phyloP scores from a whole-genome alignment of 306 rosid genomes.

The Crataegus laevigata region DNA sequence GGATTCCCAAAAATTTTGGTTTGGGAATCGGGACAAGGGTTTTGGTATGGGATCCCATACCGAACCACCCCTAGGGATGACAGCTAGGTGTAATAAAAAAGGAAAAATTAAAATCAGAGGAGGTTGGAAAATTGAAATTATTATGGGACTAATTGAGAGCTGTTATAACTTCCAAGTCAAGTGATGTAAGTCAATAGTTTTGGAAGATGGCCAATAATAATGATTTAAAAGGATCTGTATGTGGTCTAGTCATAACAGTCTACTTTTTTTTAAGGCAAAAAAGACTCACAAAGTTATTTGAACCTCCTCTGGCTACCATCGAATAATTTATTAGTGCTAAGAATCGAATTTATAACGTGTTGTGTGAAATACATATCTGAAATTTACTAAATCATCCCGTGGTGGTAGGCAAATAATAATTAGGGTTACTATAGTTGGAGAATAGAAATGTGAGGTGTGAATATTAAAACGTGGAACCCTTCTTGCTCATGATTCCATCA shows the following conservation, averaged over 20 bases:
- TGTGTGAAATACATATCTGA: too few species aligned
- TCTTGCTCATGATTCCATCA: background rate
- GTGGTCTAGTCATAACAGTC: too few species aligned
- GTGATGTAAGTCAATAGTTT: background rate
- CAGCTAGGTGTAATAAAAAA: background rate
- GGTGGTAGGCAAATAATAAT: background rate
- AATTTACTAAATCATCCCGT: too few species aligned
- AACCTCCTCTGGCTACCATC: rapidly evolving
- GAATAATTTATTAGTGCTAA: too few species aligned
- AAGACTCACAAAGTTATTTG: too few species aligned
- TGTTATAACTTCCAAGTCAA: background rate
- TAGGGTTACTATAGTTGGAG: background rate
- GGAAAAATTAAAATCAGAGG: background rate
- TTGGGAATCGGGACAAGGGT: too few species aligned
- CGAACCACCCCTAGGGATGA: too few species aligned
- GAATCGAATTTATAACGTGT: too few species aligned
- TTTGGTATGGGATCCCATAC: too few species aligned
- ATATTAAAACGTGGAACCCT: background rate
- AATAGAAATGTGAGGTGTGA: background rate
- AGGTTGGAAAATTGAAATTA: background rate
- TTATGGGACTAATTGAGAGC: background rate
- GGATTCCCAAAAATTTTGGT: too few species aligned
- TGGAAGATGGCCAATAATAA: background rate
- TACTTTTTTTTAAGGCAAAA: rapidly evolving
- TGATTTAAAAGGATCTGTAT: too few species aligned